Evolutionary conservation across 2,329 filamentous ascomycete genomes (phyloP).

Genomic region (Biscogniauxia mediterranea): DNA sequence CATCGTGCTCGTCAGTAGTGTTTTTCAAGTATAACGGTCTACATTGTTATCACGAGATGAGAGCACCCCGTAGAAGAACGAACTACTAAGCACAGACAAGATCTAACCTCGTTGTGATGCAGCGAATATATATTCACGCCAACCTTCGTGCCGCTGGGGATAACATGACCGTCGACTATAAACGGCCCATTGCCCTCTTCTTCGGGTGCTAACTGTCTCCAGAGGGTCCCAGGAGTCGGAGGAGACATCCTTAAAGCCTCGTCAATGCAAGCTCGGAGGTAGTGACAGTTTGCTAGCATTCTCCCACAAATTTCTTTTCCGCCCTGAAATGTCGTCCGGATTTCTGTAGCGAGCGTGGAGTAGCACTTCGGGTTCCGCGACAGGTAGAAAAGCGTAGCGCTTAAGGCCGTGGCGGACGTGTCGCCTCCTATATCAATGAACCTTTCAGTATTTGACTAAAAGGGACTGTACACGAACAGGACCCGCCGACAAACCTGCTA

Average conservation of each 20-base stretch:
- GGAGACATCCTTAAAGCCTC: conserved; percentile 22
- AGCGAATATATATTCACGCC: conserved; percentile 7
- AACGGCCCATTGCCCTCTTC: neutral
- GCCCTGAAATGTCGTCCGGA: conserved; percentile 15
- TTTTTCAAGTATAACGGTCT: no score
- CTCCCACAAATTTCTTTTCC: conserved; percentile 10
- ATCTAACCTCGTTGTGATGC: conserved; percentile 5
- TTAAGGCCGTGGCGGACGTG: conserved; percentile 19
- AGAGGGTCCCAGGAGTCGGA: conserved; percentile 11
- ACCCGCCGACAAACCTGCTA: conserved; percentile 7
- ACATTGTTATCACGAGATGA: no score
- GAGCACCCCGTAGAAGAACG: no score
- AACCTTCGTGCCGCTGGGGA: conserved; percentile 2
- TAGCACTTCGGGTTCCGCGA: conserved; percentile 19
- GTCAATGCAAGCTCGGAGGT: conserved; percentile 22
- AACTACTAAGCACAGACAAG: no score
- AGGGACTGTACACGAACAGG: no score
- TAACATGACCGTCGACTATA: conserved; percentile 15
- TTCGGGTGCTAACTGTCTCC: conserved; percentile 10
- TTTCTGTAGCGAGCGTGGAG: conserved; percentile 12
- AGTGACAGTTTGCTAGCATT: conserved; percentile 12
- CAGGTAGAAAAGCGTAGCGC: conserved; percentile 26
- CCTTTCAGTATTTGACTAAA: no score
- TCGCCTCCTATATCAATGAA: conserved; percentile 35
- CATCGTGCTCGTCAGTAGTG: no score